Evolutionary conservation across 2,329 filamentous ascomycete species (phyloP), one percentile per base, ranked within the genome.

Genomic region (Neonectria sp.): DNA sequence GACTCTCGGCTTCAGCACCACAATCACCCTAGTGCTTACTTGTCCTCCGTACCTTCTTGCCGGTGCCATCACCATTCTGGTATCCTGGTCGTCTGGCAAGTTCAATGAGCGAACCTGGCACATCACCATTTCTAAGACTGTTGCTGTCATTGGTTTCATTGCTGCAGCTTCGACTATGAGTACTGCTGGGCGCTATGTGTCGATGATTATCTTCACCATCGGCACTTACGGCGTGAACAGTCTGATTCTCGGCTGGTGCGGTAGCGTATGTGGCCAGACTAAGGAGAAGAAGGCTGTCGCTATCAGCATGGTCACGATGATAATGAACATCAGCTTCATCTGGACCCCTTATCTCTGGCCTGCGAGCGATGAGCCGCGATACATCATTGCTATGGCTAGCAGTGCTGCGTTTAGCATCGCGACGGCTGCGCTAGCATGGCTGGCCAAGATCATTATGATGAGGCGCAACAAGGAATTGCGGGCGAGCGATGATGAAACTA

Each of bases 51-150:
- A 85, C 69, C 75, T 85, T 1, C 73, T 84, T 15, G 84, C 85
- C 0, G 73, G 71, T 9, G 68, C 48, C 1, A 69, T 71, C 49
- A 74, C 71, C 1, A 73, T 76, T 8, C 33, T 72, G 1, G 73
- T 75, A 2, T 73, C 74, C 0, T 79, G 73, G 77, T 83, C 79
- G 11, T 85, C 84, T 0, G 86, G 84, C 0, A 79, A 78, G 3
- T 80, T 82, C 71, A 83, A 86, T 61, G 84, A 86, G 67, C 79
- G 83, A 21, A 85, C 83, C 0, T 85, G 81, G 82, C 85, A 86
- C 61, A 84, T 85, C 52, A 84, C 83, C 1, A 73, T 78, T 7
- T 81, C 81, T 8, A 85, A 85, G 62, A 46, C 77, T 2, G 71
- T 83, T 4, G 84, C 83, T 0, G 78, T 85, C 2, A 29, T 71